phyloP scores from a whole-genome alignment of 805 yeast species.

The Saccharomycopsis fodiens region DNA sequence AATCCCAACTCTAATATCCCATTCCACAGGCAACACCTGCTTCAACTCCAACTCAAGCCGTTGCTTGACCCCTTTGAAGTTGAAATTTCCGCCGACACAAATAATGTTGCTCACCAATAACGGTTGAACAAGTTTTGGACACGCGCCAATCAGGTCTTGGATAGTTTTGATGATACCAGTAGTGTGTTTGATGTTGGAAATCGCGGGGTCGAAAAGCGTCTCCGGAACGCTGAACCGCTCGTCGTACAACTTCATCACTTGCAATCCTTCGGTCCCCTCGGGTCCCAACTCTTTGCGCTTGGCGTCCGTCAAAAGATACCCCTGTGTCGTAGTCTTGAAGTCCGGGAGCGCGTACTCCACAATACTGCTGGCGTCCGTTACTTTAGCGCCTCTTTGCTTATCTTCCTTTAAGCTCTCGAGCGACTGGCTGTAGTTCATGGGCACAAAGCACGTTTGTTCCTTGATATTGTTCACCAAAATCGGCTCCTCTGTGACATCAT shows the following conservation, averaged over 20 bases:
- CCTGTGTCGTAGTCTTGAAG: constrained; percentile 70
- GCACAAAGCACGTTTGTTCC: constrained; percentile 67
- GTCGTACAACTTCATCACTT: constrained; percentile 61
- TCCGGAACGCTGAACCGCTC: constrained; percentile 90
- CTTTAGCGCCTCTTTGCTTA: constrained; percentile 23
- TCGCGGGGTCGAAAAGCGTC: constrained; percentile 75
- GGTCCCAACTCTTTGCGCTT: constrained; percentile 20
- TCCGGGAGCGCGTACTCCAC: constrained; percentile 83
- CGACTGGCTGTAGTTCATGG: constrained; percentile 45
- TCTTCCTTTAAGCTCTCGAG: constrained; percentile 32
- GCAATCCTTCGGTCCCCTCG: constrained; percentile 40
- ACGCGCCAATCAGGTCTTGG: constrained; percentile 55
- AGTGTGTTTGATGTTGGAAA: constrained; percentile 62
- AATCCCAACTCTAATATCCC: constrained; percentile 47
- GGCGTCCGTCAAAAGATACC: constrained; percentile 45
- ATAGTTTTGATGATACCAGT: constrained; percentile 71
- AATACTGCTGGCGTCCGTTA: constrained; percentile 26
- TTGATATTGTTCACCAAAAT: constrained; percentile 77
- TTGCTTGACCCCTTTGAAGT: constrained; percentile 56
- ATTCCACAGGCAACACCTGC: constrained; percentile 62
- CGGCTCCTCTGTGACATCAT: constrained; percentile 89
- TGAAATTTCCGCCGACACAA: constrained; percentile 76
- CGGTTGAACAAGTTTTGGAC: constrained; percentile 71
- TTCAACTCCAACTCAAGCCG: constrained; percentile 57
- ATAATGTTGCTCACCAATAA: constrained; percentile 72